Conservation (phyloP, 495 filamentous ascomycete genomes). For the Aspergillus kassunensis region DNA sequence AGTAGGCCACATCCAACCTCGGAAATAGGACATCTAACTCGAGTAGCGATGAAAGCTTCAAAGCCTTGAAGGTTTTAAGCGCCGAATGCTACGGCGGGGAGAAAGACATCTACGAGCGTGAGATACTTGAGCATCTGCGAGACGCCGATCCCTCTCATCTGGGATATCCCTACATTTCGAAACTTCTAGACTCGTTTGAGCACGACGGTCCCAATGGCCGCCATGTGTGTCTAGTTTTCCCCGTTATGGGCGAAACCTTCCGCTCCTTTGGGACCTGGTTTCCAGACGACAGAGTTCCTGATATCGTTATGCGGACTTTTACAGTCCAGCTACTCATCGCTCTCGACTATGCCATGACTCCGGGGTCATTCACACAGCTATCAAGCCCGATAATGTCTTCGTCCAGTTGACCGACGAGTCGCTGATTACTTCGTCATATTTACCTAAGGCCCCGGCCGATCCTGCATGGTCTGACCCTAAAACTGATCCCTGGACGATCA, state of each 20-base stretch:
- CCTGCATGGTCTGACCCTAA: not conserved
- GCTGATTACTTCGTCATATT: not conserved
- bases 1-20: not conserved
- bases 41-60: not conserved
- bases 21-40: not conserved
- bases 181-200: not conserved
- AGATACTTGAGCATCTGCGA: not conserved
- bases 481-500: not conserved
- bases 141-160: not conserved
- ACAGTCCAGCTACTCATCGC: conserved; percentile 15
- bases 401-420: conserved; percentile 11
- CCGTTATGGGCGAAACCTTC: not conserved
- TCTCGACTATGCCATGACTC: conserved; percentile 18
- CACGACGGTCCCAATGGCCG: not conserved
- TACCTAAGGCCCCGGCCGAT: not conserved
- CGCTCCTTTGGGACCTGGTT: conserved; percentile 7
- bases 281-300: not conserved
- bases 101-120: not conserved
- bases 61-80: not conserved
- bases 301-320: conserved; percentile 8
- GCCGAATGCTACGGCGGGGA: not conserved
- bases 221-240: not conserved
- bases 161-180: not conserved
- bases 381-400: conserved; percentile 25
- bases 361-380: conserved; percentile 23